Base-by-base conservation (phyloP, 2,329 filamentous ascomycete species). In the Hymenoscyphus linearis region DNA sequence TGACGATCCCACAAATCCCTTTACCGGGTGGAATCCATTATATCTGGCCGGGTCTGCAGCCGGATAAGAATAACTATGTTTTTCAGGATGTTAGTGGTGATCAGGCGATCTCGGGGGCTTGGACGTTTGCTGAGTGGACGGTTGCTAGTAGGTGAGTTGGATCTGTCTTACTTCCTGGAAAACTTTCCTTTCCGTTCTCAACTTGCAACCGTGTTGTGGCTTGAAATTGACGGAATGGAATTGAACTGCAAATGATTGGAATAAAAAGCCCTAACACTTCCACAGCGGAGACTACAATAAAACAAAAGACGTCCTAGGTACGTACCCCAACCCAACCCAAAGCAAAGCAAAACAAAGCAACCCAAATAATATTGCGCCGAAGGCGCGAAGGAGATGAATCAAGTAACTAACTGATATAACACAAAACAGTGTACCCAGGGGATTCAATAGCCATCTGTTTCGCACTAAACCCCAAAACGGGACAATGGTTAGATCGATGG, bases 21-120 rank as follows among this genome's bases (percentile, higher is more conserved):
- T 18, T 47, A 27, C 55, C 44, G 14, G 36, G 36, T 22, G 59
- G 55, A 34, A 58, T 55, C 36, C 50, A 61, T 35, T 58, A 55
- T 25, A 54, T 61, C 25, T 61, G 55, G 60, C 55, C 60, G 5
- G 55, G 60, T 50, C 27, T 61, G 3, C 47, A 61, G 26, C 55
- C 55, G 1, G 31, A 16, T 10, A 2, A 44, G 50, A 37, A 50
- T 18, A 58, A 61, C 40, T 61, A n/a, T 26, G 60, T 61, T 22
- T 61, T 61, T 22, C 50, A 61, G 47, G 60, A 61, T 55, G 50
- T 58, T 7, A 36, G 12, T 18, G 60, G 60, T 10, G 60, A 61
- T 55, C n/a, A 58, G 9, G 10, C n/a, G 13, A 50, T 27, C 0
- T 12, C 12, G 25, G 50, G 60, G 14, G 34, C 35, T 12, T 61